These are phyloP conservation scores for Russula lepida DNA, from an alignment of 768 basidiomycete genomes.

Conservation along the genomic window DNA sequence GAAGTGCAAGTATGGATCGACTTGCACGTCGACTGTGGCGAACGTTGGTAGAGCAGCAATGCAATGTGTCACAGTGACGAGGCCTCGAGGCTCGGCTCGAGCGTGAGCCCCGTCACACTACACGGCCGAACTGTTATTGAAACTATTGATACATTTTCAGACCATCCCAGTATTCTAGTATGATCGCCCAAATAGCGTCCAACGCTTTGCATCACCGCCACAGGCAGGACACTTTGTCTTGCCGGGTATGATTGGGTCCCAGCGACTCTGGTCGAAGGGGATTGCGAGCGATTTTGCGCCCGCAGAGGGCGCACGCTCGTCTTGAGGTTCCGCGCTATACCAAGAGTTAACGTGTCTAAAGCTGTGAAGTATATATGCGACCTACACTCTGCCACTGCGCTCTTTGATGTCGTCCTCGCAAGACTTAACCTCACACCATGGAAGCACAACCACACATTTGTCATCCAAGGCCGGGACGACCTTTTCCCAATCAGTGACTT, in stretches of 20 bases:
- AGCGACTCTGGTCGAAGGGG: slow-evolving; percentile 86
- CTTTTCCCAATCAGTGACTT: slow-evolving; percentile 83
- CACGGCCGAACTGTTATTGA: too few relatives aligned
- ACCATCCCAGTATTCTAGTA: slow-evolving; percentile 36
- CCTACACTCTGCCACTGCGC: slow-evolving; percentile 74
- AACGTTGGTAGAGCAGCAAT: too few relatives aligned
- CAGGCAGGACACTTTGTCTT: slow-evolving; percentile 89
- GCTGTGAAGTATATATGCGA: slow-evolving; percentile 21
- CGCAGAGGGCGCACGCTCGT: slow-evolving; percentile 93
- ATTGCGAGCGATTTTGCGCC: slow-evolving; percentile 97
- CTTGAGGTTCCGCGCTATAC: slow-evolving; percentile 71
- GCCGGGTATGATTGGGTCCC: slow-evolving; percentile 70
- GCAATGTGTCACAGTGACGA: background rate
- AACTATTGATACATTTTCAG: background rate
- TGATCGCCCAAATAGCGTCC: slow-evolving; percentile 94
- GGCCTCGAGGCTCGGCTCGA: too few relatives aligned
- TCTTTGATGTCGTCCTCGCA: slow-evolving; percentile 99
- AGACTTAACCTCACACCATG: slow-evolving; percentile 89
- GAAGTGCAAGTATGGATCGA: background rate
- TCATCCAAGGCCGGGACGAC: slow-evolving; percentile 84
- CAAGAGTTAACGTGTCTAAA: background rate
- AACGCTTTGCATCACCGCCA: slow-evolving; percentile 80
- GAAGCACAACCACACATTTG: slow-evolving; percentile 82
- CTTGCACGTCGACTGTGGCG: background rate
- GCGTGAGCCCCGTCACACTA: too few relatives aligned